Percentiles rank a stretch among this genome's conserved stretches.
These are phyloP conservation scores for Lagerstroemia speciosa DNA, from an alignment of 345 rosid genomes.

Conservation along the genomic window DNA sequence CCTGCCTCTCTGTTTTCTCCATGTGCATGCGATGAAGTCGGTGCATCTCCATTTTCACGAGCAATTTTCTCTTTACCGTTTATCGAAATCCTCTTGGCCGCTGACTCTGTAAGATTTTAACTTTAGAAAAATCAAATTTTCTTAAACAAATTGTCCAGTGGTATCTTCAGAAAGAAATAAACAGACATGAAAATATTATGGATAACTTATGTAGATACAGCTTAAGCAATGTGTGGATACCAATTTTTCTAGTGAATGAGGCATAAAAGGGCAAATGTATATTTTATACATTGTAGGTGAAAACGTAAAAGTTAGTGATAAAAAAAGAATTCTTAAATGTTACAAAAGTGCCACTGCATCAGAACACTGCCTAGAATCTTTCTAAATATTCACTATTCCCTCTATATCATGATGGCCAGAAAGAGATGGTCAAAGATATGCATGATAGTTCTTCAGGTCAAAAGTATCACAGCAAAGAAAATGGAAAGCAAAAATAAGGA, in stretches of 20 bases:
- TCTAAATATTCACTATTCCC: not conserved
- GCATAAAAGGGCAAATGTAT: not conserved
- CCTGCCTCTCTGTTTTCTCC: constrained; percentile 25
- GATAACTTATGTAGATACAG: not conserved
- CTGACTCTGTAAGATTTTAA: constrained; percentile 26
- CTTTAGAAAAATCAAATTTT: not conserved
- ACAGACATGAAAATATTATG: not conserved
- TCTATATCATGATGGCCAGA: not conserved
- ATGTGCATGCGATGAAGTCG: not conserved
- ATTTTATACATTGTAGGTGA: not conserved
- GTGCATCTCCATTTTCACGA: no score
- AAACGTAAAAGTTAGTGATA: not conserved
- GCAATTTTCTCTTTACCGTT: constrained; percentile 14
- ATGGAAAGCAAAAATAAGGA: not conserved
- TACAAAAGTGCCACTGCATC: not conserved
- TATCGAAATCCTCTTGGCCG: constrained; percentile 15
- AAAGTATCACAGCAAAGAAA: not conserved
- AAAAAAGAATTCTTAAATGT: not conserved
- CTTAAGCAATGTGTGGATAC: not conserved
- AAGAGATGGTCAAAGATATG: not conserved
- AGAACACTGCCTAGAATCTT: not conserved
- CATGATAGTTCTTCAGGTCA: not conserved
- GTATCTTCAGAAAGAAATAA: not conserved
- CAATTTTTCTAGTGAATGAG: not conserved
- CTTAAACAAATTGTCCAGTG: not conserved